phyloP scores from a whole-genome alignment of 345 rosid species.

The Syzygium jambos region DNA sequence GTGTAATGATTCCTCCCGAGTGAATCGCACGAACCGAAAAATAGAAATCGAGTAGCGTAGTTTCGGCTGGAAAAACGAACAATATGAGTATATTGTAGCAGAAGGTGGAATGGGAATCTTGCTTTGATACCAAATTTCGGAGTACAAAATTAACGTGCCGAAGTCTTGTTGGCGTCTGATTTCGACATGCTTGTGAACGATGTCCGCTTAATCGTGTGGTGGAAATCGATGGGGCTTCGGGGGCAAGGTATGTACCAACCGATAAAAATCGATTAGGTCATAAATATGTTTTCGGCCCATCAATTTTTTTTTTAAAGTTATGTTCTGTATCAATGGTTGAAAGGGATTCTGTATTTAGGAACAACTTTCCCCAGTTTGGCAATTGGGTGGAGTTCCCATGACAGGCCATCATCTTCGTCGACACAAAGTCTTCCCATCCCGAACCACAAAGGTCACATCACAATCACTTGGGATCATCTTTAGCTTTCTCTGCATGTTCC shows the following conservation, averaged over 20 bases:
- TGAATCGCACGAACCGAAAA: no score
- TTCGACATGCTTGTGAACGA: not conserved
- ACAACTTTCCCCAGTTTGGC: not conserved
- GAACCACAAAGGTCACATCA: not conserved
- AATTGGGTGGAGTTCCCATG: not conserved
- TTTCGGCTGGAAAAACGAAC: rapidly evolving
- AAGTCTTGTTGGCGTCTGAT: not conserved
- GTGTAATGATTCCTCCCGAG: not conserved
- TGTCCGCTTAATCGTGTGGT: no score
- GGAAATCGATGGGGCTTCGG: not conserved
- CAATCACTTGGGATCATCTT: not conserved
- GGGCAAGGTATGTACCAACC: not conserved
- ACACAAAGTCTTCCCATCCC: not conserved
- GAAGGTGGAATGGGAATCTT: no score
- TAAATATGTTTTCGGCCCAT: not conserved
- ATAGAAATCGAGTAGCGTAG: not conserved
- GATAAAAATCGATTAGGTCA: not conserved
- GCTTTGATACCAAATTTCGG: no score
- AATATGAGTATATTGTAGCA: not conserved
- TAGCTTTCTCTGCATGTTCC: not conserved
- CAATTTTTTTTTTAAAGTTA: not conserved
- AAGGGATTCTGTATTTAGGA: not conserved
- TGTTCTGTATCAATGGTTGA: not conserved
- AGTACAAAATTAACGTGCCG: no score
- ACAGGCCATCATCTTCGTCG: not conserved